Base-by-base conservation (phyloP, 352 stramenopile genomes). In the Phytophthora macrochlamydospora region DNA sequence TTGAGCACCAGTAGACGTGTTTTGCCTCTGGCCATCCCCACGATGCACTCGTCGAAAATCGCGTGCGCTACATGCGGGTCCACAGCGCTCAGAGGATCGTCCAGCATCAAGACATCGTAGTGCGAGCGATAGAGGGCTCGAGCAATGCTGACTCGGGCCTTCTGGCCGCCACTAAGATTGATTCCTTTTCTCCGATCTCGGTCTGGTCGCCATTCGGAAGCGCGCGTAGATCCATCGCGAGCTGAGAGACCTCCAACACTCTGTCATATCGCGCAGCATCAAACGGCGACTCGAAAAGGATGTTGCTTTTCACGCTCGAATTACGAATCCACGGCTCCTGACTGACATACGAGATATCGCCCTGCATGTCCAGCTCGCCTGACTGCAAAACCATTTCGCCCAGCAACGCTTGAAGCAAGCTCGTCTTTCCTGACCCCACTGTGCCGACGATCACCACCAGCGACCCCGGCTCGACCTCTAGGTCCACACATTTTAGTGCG, bases 111-210 rank as follows among this genome's bases (percentile, higher is more conserved):
- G 30, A 81, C 58, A 24, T 75, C 72, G 32, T 72, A 81, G 31
- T 87, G 53, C 11, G 42, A 56, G 93, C 33, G 73, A 72, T 98
- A 98, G 18, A 98, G 75, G 2, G 85, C 89, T n/a, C 95, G 71
- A 30, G 95, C 95, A 14, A 98, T 73, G 1, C 77, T 75, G 28
- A 98, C 76, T 18, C 91, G 76, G 12, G 72, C 73, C 71, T 97
- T 97, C 69, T 98, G 93, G 3, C 95, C 95, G 11, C 94, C 95
- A 18, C 73, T 95, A 5, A 99, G 71, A 57, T 96, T 99, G n/a
- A 99, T 91, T 2, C 96, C 96, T 46, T 94, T 71, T 98, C 94
- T 12, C 94, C 95, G 53, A 98, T 98, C 69, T 98, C 93, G 6
- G 92, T 98, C 62, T 75, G 40, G 67, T 99, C 94, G 8, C 93